Conservation (phyloP, 495 filamentous ascomycete genomes). For the Viridothelium virens region DNA sequence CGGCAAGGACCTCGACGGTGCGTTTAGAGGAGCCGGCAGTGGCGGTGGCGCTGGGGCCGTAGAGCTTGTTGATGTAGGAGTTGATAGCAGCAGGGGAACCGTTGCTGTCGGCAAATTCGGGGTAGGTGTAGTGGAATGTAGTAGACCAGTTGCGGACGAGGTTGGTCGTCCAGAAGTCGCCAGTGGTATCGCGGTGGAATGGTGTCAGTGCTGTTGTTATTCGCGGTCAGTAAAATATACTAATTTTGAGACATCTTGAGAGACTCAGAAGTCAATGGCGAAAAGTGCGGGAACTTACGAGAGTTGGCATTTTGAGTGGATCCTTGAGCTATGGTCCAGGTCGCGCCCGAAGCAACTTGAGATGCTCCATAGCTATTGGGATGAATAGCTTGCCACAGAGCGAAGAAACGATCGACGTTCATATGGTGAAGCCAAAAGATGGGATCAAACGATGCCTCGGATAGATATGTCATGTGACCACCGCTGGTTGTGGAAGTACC, state of each 20-base stretch:
- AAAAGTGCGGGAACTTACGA: background rate
- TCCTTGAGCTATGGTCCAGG: conserved; percentile 23
- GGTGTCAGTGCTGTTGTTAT: conserved; percentile 16
- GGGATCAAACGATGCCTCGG: conserved; percentile 25
- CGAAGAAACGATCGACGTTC: conserved; percentile 29
- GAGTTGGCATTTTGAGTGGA: conserved; percentile 23
- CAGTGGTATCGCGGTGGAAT: conserved; percentile 25
- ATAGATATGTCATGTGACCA: conserved; percentile 29
- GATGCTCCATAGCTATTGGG: conserved; percentile 24
- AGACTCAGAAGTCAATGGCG: background rate
- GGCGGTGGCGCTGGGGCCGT: conserved; percentile 23
- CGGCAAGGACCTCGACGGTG: conserved; percentile 13
- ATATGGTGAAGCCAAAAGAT: conserved; percentile 30
- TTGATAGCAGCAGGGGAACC: conserved; percentile 21
- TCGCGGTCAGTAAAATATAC: background rate
- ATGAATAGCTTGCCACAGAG: conserved; percentile 26
- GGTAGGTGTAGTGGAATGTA: conserved; percentile 29
- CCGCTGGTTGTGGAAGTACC: conserved; percentile 13
- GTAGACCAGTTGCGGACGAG: conserved; percentile 20
- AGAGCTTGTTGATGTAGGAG: conserved; percentile 26
- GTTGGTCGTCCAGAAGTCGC: conserved; percentile 27
- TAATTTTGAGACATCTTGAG: background rate
- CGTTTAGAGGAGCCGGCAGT: conserved; percentile 26
- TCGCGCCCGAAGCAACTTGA: conserved; percentile 18
- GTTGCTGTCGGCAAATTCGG: conserved; percentile 25